Conservation (phyloP, 2,329 filamentous ascomycete species). For the Ceratocystis variospora region DNA sequence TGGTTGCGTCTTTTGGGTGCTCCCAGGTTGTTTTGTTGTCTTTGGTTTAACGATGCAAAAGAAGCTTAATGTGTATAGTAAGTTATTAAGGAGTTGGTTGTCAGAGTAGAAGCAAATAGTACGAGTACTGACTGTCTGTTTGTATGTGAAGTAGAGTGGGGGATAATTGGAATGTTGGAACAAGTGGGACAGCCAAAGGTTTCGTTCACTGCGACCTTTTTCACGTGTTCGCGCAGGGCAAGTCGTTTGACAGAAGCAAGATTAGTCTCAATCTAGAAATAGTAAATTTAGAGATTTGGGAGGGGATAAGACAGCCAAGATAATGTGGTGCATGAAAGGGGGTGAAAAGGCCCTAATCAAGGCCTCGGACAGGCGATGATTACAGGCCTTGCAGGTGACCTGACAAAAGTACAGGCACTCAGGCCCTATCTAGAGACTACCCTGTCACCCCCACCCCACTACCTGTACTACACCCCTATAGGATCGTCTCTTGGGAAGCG, state of each 20-base stretch:
- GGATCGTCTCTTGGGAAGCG: not conserved
- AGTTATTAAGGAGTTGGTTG: too few species aligned
- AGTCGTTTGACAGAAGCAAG: not conserved
- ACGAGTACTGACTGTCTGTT: not conserved
- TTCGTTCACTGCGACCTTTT: conserved; percentile 1
- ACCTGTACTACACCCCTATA: not conserved
- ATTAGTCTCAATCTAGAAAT: not conserved
- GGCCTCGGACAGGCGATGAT: not conserved
- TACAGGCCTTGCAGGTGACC: not conserved
- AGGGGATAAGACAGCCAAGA: not conserved
- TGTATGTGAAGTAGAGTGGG: too few species aligned
- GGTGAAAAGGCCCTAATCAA: not conserved
- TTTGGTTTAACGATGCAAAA: not conserved
- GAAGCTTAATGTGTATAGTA: not conserved
- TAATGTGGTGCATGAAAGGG: not conserved
- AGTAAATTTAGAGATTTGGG: not conserved
- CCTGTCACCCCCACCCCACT: not conserved
- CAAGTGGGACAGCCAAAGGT: not conserved
- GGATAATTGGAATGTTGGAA: not conserved
- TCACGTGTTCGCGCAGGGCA: conserved; percentile 1
- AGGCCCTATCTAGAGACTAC: not conserved
- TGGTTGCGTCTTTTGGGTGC: too few species aligned
- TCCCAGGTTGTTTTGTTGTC: not conserved
- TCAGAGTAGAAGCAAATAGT: not conserved
- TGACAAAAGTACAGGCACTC: not conserved